These are phyloP conservation scores for Talaromyces liani DNA, from an alignment of 495 filamentous ascomycete species.

Conservation along the genomic window DNA sequence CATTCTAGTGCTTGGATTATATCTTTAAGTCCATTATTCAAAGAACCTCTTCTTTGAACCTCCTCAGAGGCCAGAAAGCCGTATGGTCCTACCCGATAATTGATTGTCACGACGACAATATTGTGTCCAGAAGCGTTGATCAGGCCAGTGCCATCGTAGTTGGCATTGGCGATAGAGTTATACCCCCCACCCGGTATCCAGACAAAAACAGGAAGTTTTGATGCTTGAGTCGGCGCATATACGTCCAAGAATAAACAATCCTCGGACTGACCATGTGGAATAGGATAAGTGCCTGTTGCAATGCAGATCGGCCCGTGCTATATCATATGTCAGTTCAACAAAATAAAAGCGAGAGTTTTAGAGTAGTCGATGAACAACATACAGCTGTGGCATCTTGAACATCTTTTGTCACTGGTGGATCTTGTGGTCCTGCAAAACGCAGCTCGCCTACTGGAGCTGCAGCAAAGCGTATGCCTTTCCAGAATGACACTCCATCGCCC, in stretches of 20 bases:
- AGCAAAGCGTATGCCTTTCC: too few relatives aligned
- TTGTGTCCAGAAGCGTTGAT: conserved; percentile 41
- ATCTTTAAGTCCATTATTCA: conserved; percentile 57
- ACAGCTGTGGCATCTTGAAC: too few relatives aligned
- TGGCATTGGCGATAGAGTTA: conserved; percentile 49
- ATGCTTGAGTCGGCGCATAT: conserved; percentile 52
- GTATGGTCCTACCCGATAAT: conserved; percentile 66
- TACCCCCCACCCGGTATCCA: conserved; percentile 72
- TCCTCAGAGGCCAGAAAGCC: conserved; percentile 61
- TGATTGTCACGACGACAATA: conserved; percentile 65
- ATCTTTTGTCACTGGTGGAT: too few relatives aligned
- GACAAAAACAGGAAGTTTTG: conserved; percentile 57
- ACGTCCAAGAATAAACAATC: conserved; percentile 68
- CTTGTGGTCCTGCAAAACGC: too few relatives aligned
- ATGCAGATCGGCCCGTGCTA: too few relatives aligned
- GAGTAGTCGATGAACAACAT: too few relatives aligned
- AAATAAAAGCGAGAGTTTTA: too few relatives aligned
- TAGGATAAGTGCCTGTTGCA: too few relatives aligned
- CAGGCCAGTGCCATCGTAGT: conserved; percentile 55
- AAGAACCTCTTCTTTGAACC: conserved; percentile 42
- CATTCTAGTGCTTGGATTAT: conserved; percentile 56
- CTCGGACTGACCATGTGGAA: conserved; percentile 24
- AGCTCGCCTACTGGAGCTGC: too few relatives aligned
- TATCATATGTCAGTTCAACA: too few relatives aligned
- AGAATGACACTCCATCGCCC: too few relatives aligned